Base-by-base conservation (phyloP, 306 rosid species). In the Trifolium pratense region DNA sequence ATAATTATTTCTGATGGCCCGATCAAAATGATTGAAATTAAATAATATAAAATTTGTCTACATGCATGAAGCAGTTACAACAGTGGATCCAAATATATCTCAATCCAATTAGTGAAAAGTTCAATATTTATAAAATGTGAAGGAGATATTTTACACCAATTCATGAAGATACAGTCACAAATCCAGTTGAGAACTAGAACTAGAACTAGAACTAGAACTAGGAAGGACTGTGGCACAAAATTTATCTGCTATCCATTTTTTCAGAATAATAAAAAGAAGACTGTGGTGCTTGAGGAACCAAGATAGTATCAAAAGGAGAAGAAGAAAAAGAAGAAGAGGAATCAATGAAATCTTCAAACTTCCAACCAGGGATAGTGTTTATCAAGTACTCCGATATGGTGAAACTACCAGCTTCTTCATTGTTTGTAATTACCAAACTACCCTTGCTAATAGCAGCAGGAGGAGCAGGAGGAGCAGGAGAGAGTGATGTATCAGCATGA, bases 311-410 rank as follows among this genome's bases (percentile, higher is more conserved):
- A 31, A 34, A 25, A 16, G 49, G 9, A 32, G 83, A 80, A 0
- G 87, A 89, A 77, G n/a, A n/a, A n/a, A n/a, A n/a, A n/a, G 25
- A 53, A 36, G 49, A 11, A 32, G 83, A 80, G 0, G 87, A 89
- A 77, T 91, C 95, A 7, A 91, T 91, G 65, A 94, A 83, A 20
- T 91, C 99, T 15, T 91, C 99, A 40, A 91, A 81, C 13, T 88
- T 94, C 99, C 99, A 94, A 6, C 96, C 99, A 0, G 99, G 99
- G 23, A 94, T 88, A 29, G 96, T 91, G 56, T 94, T 86, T 32
- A 87, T 94, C 86, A 94, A 75, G 68, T 94, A 89, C 85, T 94
- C 91, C 0, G 99, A 91, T 86, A 94, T 91, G 83, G 89, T 74
- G 6, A 9, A 34, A 62, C 76, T 71, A 46, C 53, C 87, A 59